phyloP scores from a whole-genome alignment of 2,329 filamentous ascomycete genomes.

The Keithomyces neogunnii region DNA sequence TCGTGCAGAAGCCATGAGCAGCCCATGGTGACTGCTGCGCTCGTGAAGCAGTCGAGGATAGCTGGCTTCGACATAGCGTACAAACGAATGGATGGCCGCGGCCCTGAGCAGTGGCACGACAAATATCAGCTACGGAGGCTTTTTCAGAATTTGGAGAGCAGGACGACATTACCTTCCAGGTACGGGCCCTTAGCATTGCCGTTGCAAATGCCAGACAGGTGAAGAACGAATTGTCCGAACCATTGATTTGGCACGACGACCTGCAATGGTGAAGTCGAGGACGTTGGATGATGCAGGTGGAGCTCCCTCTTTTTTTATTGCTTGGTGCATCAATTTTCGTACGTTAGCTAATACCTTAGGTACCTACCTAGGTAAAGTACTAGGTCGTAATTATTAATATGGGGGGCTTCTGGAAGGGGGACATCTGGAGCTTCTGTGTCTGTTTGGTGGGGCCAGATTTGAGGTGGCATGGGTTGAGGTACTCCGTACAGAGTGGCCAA shows the following conservation, averaged over 20 bases:
- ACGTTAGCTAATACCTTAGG: too few species aligned
- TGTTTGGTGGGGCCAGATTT: too few species aligned
- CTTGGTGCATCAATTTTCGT: too few species aligned
- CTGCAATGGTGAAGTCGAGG: background rate
- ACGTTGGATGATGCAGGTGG: slow-evolving; percentile 2
- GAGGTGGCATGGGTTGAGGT: too few species aligned
- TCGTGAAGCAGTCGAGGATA: slow-evolving; percentile 12
- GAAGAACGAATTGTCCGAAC: background rate
- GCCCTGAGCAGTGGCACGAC: slow-evolving; percentile 16
- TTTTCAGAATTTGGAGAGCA: slow-evolving; percentile 2
- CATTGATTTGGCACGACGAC: slow-evolving; percentile 1
- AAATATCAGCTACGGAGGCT: background rate
- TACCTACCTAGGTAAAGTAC: too few species aligned
- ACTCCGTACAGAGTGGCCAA: too few species aligned
- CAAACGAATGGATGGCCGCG: slow-evolving; percentile 31
- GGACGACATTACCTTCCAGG: slow-evolving; percentile 26
- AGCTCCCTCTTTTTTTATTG: too few species aligned
- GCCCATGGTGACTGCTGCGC: background rate
- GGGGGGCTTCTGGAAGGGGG: too few species aligned
- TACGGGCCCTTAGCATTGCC: slow-evolving; percentile 35
- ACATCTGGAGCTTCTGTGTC: too few species aligned
- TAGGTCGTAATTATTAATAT: too few species aligned
- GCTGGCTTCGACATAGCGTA: slow-evolving; percentile 28
- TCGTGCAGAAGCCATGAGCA: slow-evolving; percentile 1
- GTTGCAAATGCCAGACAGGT: slow-evolving; percentile 7